Evolutionary conservation across 2,329 filamentous ascomycete genomes (phyloP), one percentile per base, ranked within the genome.

Genomic region (Lasiodiplodia gonubiensis): DNA sequence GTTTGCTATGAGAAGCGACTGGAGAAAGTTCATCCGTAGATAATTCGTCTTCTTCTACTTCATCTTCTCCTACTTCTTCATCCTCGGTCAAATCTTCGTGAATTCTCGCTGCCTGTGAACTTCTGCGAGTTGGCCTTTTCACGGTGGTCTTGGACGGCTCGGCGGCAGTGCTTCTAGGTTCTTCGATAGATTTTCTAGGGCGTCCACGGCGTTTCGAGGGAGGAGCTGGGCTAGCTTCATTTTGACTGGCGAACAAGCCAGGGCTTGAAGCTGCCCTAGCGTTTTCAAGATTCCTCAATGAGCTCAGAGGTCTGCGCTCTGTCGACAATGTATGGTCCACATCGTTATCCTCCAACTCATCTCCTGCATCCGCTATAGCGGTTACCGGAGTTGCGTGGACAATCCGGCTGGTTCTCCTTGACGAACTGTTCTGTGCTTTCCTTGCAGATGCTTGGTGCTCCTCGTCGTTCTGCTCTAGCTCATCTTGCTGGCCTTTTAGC

Each of bases 391-490:
- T 60, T 4, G 27, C 59, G 16, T 46, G 25, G 5, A 72, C 73
- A 12, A 72, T 75, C 8, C 73, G 70, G 10, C 52, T 61, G 4
- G 72, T 67, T 30, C 53, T 59, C 11, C 39, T 39, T 21, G 23
- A 49, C 12, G 66, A 59, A 18, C 21, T 37, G 6, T 25, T 10
- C 12, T 21, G 27, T 2, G 70, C 70, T 48, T 72, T 75, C 69
- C 73, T 73, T 61, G 76, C 75, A 4, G 75, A 63, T 2, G 76
- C 35, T 70, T 70, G 39, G 21, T 72, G 53, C n/a, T 59, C 55
- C 18, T 75, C 72, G 42, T 73, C 71, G 16, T 71, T 72, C 33
- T 76, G 76, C 53, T 75, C 78, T 27, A 79, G 71, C 57, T 78
- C 75, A 65, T 79, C 78, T 33, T 71, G 68, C 25, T 76, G 72